Base-by-base conservation (phyloP, 441 rosid species). In the Syzygium malaccense region DNA sequence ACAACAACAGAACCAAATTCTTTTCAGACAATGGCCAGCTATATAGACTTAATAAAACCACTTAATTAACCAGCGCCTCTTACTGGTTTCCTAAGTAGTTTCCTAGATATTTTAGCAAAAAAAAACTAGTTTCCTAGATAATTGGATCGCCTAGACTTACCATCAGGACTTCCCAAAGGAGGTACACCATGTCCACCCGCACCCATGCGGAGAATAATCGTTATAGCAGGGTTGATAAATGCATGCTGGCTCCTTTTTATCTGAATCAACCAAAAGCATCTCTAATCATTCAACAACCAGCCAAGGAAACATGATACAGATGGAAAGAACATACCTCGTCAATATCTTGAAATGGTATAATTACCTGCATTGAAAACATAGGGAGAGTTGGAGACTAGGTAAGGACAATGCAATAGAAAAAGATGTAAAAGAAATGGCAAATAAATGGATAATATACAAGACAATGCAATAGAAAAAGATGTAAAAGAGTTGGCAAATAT, bases 181-280 rank as follows among this genome's bases (percentile, higher is more conserved):
- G 99, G 99, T 88, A 98, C 99, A 90, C 99, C 99, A 93, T 96
- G 99, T 87, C 99, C 99, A 91, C 99, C 99, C 90, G 99, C 99
- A 86, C 99, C 99, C 97, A 96, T 93, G 89, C 96, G 98, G 83
- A 98, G 97, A 92, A 95, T 95, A 88, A 97, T 95, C 89, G 99
- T 97, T 90, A 97, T 93, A 54, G 99, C 95, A 91, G 99, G 99
- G 94, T 98, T 98, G 89, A 98, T 98, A 91, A 96, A 90, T 88
- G 99, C 99, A 92, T 98, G 99, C 90, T 98, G 99, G 92, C 99
- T 98, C 93, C 96, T 96, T 57, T 98, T 95, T 87, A 98, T 95
- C 99, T 98, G 92, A 86, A 91, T 88, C 75, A 88, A 85, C 90
- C 86, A 53, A 7, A 79, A 91, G 87, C 80, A 88, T 57, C 85